Conservation (phyloP, 495 filamentous ascomycete genomes). For the Cairneyella variabilis region DNA sequence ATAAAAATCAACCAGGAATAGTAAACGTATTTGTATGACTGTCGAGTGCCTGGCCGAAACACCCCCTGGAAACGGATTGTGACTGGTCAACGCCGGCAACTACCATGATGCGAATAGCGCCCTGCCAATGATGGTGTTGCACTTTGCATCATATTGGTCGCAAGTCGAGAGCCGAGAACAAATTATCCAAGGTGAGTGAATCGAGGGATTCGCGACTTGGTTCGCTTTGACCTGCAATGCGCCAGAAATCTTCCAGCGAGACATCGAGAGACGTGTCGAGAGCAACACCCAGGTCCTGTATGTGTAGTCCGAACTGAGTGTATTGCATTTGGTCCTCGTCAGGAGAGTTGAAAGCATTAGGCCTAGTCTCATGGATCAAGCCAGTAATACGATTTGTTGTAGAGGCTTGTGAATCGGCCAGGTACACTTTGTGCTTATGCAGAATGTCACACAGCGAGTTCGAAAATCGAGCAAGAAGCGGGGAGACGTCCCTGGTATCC, state of each 20-base stretch:
- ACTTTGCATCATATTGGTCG: conserved; percentile 15
- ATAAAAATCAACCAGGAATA: too few relatives aligned
- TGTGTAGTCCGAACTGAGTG: background rate
- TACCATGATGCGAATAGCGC: too few relatives aligned
- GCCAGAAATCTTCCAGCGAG: too few relatives aligned
- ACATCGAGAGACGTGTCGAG: conserved; percentile 19
- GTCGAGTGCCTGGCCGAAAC: too few relatives aligned
- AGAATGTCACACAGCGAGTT: conserved; percentile 23
- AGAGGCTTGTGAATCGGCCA: conserved; percentile 7
- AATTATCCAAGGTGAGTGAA: conserved; percentile 21
- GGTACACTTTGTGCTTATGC: conserved; percentile 22
- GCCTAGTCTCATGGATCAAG: background rate
- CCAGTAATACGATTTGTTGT: background rate
- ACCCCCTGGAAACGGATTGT: too few relatives aligned
- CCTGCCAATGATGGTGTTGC: background rate
- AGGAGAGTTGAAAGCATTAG: conserved; percentile 3
- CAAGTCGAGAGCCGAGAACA: conserved; percentile 22
- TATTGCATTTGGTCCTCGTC: conserved; percentile 6
- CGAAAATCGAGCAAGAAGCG: conserved; percentile 14
- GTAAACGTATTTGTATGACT: too few relatives aligned
- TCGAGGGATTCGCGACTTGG: conserved; percentile 22
- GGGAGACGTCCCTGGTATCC: conserved; percentile 15
- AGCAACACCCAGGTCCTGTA: background rate
- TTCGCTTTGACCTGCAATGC: conserved; percentile 16
- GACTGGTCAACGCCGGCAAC: too few relatives aligned